phyloP scores from a whole-genome alignment of 305 asterid genomes.

The Fraxinus latifolia region DNA sequence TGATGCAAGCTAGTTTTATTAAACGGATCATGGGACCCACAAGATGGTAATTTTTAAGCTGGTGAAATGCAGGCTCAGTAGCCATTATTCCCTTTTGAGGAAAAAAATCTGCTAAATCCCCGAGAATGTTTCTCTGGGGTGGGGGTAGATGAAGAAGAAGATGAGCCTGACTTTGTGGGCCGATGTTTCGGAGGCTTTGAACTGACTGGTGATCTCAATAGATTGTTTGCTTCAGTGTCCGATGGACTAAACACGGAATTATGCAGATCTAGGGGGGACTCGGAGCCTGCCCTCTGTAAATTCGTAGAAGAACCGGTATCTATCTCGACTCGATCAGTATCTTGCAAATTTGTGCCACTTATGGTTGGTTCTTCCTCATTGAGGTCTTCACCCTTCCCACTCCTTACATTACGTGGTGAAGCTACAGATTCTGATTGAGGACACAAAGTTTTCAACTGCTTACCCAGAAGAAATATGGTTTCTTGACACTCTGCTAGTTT shows the following conservation, averaged over 20 bases:
- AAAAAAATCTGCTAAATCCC: constrained; percentile 85
- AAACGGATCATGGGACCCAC: constrained; percentile 9
- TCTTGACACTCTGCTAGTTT: constrained; percentile 94
- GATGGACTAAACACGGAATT: constrained; percentile 47
- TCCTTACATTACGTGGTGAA: constrained; percentile 38
- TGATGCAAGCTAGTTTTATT: constrained; percentile 24
- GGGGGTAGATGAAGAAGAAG: constrained; percentile 50
- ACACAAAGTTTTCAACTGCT: constrained; percentile 69
- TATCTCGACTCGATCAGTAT: constrained; percentile 43
- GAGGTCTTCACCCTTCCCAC: constrained; percentile 38
- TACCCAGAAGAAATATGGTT: constrained; percentile 81
- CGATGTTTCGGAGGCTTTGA: constrained; percentile 50
- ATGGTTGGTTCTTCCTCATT: constrained; percentile 45
- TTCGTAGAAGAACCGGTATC: constrained; percentile 36
- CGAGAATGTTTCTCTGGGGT: constrained; percentile 85
- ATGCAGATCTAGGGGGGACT: constrained; percentile 51
- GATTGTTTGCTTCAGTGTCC: constrained; percentile 55
- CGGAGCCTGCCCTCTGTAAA: constrained; percentile 47
- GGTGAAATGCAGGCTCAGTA: constrained; percentile 27
- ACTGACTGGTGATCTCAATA: constrained; percentile 50
- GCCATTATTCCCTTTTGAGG: constrained; percentile 58
- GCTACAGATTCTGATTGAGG: constrained; percentile 53
- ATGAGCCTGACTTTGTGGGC: constrained; percentile 60
- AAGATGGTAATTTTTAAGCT: constrained; percentile 6
- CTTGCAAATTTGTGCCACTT: constrained; percentile 49